These are phyloP conservation scores for Maudiozyma turicensis DNA, from an alignment of 805 yeast genomes.

Conservation along the genomic window DNA sequence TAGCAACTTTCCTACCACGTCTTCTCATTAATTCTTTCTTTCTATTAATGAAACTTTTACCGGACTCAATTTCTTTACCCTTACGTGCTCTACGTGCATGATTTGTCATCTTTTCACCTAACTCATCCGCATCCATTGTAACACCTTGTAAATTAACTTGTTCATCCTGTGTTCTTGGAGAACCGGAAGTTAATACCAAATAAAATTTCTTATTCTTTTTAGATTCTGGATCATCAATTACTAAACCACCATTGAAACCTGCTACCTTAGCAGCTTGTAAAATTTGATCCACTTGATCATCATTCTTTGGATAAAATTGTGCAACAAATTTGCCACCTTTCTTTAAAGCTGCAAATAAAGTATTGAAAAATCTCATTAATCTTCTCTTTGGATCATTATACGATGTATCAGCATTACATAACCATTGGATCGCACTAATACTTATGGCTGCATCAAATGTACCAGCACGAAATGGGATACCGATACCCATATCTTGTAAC, in stretches of 20 bases:
- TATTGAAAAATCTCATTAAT: constrained; percentile 72
- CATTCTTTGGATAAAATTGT: constrained; percentile 91
- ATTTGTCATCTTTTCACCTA: constrained; percentile 2
- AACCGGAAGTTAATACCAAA: constrained; percentile 56
- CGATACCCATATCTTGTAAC: constrained; percentile 85
- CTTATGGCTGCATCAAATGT: constrained; percentile 94
- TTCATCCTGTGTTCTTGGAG: constrained; percentile 70
- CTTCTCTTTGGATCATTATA: constrained; percentile 77
- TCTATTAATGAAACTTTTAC: constrained; percentile 72
- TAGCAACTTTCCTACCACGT: constrained; percentile 83
- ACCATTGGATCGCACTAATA: constrained; percentile 94
- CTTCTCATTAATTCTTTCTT: constrained; percentile 90
- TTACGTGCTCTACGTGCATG: constrained; percentile 20
- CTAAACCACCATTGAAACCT: constrained; percentile 94
- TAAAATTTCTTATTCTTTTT: constrained; percentile 87
- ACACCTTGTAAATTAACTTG: constrained; percentile 73
- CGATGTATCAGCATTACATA: constrained; percentile 87
- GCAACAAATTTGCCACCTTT: constrained; percentile 97
- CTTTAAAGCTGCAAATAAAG: constrained; percentile 73
- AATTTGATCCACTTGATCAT: constrained; percentile 70
- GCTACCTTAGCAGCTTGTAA: constrained; percentile 81
- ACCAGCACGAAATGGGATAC: constrained; percentile 93
- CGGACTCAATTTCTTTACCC: constrained; percentile 40
- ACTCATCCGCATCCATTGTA: constrained; percentile 59
- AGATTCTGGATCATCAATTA: constrained; percentile 87